Base-by-base conservation (phyloP, 306 rosid genomes). In the Senna tora region DNA sequence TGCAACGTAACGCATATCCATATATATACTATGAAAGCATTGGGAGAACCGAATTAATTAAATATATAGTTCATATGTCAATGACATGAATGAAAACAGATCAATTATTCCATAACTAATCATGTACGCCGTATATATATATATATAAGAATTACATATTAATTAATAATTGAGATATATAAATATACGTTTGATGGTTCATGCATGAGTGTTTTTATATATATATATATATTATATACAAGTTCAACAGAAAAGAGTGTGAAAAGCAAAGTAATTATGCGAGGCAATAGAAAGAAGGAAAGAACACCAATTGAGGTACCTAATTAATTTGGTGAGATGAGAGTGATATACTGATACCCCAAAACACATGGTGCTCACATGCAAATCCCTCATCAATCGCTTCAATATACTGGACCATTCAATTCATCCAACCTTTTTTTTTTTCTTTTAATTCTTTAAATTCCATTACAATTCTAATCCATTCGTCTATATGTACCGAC, bases 361-460 rank as follows among this genome's bases (percentile, higher is more conserved):
- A 4, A 9, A 34, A n/a, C 66, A 60, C 66, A 60, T 60, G 67
- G 67, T 19, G 30, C 49, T 61, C 67, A 61, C 67, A 61, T 61
- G 67, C 49, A 52, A 15, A n/a, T 39, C 30, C 39, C 16, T 8
- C 46, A 41, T 41, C 13, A 5, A 10, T 41, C 13, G 13, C 46
- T 41, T 6, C 46, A 41, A 41, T 42, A n/a, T 32, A 80, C 22
- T 67, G 65, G 65, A 82, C 79, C 80, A 67, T 75, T 36, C 39
- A 36, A 36, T 25, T 25, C 39, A 4, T 36, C 39, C 39, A 36
- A 36, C 39, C 39, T 7, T 7, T 36, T 36, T 36, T 36, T 10
- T 9, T 42, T 42, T 42, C 39, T 36, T 42, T 10, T 42, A 14
- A 42, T 9, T 42, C 3, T 10, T 42, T 11, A 42, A 42, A 9